Evolutionary conservation across 768 basidiomycete species (phyloP).

Genomic region (Auricularia auricula-judae): DNA sequence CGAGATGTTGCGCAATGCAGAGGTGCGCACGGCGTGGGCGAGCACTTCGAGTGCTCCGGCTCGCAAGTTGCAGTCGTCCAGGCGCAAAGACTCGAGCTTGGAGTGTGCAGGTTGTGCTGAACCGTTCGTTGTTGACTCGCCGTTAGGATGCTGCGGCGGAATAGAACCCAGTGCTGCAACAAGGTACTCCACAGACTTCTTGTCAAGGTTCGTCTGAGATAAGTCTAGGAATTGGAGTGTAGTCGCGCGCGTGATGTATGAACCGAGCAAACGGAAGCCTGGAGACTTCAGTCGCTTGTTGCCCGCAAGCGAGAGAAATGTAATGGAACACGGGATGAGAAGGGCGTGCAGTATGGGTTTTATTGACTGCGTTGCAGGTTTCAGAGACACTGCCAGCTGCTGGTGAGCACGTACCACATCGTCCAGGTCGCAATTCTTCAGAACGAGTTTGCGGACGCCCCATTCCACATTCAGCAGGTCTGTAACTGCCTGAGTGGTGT

Average conservation of each 20-base stretch:
- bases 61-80: slow-evolving; percentile 79
- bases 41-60: slow-evolving; percentile 68
- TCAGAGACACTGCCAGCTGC: slow-evolving; percentile 20
- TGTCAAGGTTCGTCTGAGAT: slow-evolving; percentile 77
- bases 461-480: slow-evolving; percentile 91
- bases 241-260: slow-evolving; percentile 64
- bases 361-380: slow-evolving; percentile 58
- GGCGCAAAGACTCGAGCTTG: slow-evolving; percentile 56
- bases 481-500: slow-evolving; percentile 68
- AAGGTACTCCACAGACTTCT: slow-evolving; percentile 73
- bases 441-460: slow-evolving; percentile 76
- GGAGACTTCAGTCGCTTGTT: slow-evolving; percentile 69
- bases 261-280: slow-evolving; percentile 71
- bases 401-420: slow-evolving; percentile 44
- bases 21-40: slow-evolving; percentile 73
- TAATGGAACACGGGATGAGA: slow-evolving; percentile 69
- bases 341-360: slow-evolving; percentile 88
- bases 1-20: slow-evolving; percentile 79
- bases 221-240: slow-evolving; percentile 80
- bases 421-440: slow-evolving; percentile 82
- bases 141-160: slow-evolving; percentile 10
- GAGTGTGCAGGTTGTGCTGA: slow-evolving; percentile 20
- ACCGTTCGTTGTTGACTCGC: slow-evolving; percentile 9
- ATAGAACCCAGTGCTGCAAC: slow-evolving; percentile 47
- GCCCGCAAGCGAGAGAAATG: slow-evolving; percentile 76